These are phyloP conservation scores for Rugonectria rugulosa DNA, from an alignment of 2,329 filamentous ascomycete genomes.

Conservation along the genomic window DNA sequence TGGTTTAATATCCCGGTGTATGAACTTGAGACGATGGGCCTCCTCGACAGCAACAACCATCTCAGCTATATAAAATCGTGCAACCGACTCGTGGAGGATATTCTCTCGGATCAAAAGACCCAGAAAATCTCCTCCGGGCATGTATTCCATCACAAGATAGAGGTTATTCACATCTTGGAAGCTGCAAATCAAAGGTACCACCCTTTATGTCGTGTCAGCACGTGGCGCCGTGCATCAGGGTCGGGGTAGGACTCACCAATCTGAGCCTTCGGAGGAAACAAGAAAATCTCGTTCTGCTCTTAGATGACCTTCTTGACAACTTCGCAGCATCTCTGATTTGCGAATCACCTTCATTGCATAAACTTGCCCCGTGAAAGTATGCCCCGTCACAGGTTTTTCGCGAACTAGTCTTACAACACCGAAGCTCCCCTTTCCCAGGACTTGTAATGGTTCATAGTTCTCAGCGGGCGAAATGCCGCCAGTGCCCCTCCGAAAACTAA, in stretches of 20 bases:
- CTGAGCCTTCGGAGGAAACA: conserved; percentile 85
- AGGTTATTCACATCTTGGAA: conserved; percentile 87
- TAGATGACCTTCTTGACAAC: conserved; percentile 90
- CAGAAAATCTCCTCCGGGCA: conserved; percentile 95
- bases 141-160: conserved; percentile 98
- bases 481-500: conserved; percentile 27
- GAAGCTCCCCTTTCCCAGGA: conserved; percentile 93
- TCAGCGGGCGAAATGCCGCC: conserved; percentile 30
- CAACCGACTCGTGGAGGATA: conserved; percentile 77
- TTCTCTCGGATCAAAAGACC: conserved; percentile 86
- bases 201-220: conserved; percentile 56
- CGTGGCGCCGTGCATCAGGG: background rate
- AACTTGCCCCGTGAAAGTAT: conserved; percentile 58
- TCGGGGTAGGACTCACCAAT: conserved; percentile 62
- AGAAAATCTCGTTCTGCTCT: conserved; percentile 92
- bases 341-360: conserved; percentile 98
- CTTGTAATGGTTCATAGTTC: conserved; percentile 78
- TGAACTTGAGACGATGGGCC: conserved; percentile 85
- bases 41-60: conserved; percentile 97
- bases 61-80: conserved; percentile 90
- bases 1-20: conserved; percentile 95
- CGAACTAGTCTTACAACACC: conserved; percentile 88
- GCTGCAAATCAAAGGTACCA: conserved; percentile 85
- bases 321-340: conserved; percentile 91
- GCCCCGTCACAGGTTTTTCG: conserved; percentile 57